phyloP scores from a whole-genome alignment of 345 rosid genomes.

The Murraya paniculata region DNA sequence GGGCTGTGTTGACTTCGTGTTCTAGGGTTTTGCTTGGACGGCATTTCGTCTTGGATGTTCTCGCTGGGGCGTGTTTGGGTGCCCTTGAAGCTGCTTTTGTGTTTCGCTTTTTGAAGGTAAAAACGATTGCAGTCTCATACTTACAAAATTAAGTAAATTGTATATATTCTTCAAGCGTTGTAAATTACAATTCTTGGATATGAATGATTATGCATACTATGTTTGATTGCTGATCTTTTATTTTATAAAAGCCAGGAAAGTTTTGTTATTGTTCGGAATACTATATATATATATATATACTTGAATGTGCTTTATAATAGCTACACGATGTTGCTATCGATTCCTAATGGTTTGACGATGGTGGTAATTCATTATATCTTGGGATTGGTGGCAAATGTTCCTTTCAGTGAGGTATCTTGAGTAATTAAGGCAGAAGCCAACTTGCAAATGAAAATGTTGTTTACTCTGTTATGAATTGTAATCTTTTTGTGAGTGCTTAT shows the following conservation, averaged over 20 bases:
- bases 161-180: background rate
- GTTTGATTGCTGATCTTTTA: background rate
- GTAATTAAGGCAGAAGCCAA: background rate
- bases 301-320: background rate
- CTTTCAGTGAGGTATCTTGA: background rate
- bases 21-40: constrained; percentile 87
- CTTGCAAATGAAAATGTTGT: background rate
- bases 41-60: constrained; percentile 66
- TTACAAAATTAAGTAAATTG: background rate
- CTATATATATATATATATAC: background rate
- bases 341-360: background rate
- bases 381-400: background rate
- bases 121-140: constrained; percentile 3
- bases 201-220: background rate
- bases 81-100: constrained; percentile 58
- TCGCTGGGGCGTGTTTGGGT: constrained; percentile 68
- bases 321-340: background rate
- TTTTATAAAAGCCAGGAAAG: background rate
- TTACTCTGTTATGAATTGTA: background rate
- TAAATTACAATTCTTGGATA: constrained; percentile 12
- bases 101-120: constrained; percentile 38
- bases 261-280: background rate
- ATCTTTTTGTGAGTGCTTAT: background rate
- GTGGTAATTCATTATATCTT: background rate
- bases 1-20: constrained; percentile 65